Evolutionary conservation across 306 rosid species (phyloP).

Genomic region (Canavalia ensiformis): DNA sequence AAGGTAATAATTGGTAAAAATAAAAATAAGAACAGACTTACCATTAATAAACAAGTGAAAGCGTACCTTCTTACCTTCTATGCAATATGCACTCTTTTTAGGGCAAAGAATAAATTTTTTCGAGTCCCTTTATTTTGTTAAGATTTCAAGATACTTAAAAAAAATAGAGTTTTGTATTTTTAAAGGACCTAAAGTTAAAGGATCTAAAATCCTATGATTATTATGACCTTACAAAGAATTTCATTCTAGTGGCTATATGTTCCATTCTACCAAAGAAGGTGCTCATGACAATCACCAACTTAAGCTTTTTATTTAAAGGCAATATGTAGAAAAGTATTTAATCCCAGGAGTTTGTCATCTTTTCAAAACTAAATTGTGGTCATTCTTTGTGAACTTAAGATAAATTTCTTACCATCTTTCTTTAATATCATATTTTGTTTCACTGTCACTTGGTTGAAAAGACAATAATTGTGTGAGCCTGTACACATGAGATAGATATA

Average conservation of each 20-base stretch:
- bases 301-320: neutral
- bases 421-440: neutral
- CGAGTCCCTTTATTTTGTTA: no score
- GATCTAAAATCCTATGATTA: neutral
- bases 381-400: neutral
- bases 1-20: no score
- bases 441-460: neutral
- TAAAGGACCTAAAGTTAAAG: no score
- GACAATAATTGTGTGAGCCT: neutral
- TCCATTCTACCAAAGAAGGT: neutral
- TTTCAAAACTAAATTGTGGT: neutral
- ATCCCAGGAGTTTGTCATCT: neutral
- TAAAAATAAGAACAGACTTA: no score
- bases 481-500: neutral
- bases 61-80: no score
- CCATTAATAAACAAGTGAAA: no score
- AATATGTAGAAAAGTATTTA: neutral
- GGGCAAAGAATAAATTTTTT: no score
- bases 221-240: neutral
- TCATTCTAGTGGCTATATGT: neutral
- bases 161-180: no score
- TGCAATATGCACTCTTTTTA: no score
- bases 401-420: neutral
- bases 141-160: no score
- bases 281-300: neutral